Conservation (phyloP, 106 monocot genomes). For the Dioscorea zingiberensis region DNA sequence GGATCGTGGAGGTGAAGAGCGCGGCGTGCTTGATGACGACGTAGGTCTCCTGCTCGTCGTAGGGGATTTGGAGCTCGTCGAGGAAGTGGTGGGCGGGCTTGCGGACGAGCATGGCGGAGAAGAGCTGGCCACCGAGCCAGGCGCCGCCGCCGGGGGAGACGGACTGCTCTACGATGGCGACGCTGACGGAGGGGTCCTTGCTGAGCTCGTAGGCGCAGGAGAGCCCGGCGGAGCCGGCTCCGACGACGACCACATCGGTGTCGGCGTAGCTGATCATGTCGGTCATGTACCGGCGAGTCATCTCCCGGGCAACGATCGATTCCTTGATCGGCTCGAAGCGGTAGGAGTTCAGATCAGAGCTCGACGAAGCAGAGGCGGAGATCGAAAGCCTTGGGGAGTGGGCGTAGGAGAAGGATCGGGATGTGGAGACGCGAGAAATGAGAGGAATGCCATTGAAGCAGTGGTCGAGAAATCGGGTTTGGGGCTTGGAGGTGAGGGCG, state of each 20-base stretch:
- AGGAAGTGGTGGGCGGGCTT: slow-evolving; percentile 93
- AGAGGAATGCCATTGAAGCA: slow-evolving; percentile 3
- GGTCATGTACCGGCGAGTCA: slow-evolving; percentile 98
- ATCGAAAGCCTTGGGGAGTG: not conserved
- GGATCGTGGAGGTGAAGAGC: not conserved
- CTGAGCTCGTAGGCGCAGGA: slow-evolving; percentile 91
- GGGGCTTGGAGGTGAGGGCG: slow-evolving; percentile 2
- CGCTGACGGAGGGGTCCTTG: slow-evolving; percentile 64
- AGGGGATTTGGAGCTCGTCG: slow-evolving; percentile 66
- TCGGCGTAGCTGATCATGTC: slow-evolving; percentile 99
- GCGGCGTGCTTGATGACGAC: slow-evolving; percentile 91
- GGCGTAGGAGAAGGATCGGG: not conserved
- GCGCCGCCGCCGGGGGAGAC: slow-evolving; percentile 98
- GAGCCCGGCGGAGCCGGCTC: slow-evolving; percentile 75
- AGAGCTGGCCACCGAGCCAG: slow-evolving; percentile 97
- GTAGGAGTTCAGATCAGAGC: slow-evolving; percentile 35
- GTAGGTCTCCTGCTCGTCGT: slow-evolving; percentile 75
- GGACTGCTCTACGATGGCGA: slow-evolving; percentile 91
- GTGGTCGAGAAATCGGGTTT: not conserved
- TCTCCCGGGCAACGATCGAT: slow-evolving; percentile 89
- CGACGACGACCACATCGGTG: slow-evolving; percentile 87
- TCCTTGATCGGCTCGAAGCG: slow-evolving; percentile 83
- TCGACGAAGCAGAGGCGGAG: not conserved
- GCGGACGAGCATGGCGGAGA: slow-evolving; percentile 97
- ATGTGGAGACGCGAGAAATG: not conserved